phyloP scores from a whole-genome alignment of 2,329 filamentous ascomycete species.

The Diaporthe destruens region DNA sequence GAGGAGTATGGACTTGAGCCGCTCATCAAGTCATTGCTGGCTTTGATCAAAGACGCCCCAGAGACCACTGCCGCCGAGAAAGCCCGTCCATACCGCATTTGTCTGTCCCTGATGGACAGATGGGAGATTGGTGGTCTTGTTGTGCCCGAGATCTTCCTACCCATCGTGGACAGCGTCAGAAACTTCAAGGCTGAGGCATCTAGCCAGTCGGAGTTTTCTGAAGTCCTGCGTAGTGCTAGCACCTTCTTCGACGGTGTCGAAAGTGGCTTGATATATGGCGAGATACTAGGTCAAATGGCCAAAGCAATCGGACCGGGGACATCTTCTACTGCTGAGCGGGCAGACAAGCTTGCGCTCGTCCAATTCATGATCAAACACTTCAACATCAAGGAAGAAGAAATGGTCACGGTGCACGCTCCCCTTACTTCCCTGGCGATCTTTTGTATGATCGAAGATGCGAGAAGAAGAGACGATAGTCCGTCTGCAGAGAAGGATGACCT shows the following conservation, averaged over 20 bases:
- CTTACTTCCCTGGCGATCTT: constrained; percentile 76
- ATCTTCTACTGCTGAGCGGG: constrained; percentile 60
- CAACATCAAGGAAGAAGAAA: constrained; percentile 95
- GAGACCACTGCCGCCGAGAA: constrained; percentile 71
- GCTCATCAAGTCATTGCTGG: constrained; percentile 79
- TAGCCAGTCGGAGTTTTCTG: constrained; percentile 79
- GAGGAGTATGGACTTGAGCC: constrained; percentile 81
- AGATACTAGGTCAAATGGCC: constrained; percentile 77
- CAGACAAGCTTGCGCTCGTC: constrained; percentile 78
- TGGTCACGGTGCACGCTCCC: constrained; percentile 88
- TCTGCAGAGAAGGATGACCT: constrained; percentile 42
- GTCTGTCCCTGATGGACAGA: constrained; percentile 95
- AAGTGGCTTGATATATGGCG: constrained; percentile 90
- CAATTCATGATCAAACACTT: constrained; percentile 89
- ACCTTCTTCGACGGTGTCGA: constrained; percentile 98
- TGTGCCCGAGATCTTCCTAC: constrained; percentile 88
- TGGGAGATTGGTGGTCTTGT: constrained; percentile 96
- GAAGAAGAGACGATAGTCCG: constrained; percentile 50
- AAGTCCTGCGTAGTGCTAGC: constrained; percentile 92
- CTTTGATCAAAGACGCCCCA: constrained; percentile 72
- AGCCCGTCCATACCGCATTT: constrained; percentile 89
- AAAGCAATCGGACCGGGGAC: constrained; percentile 66
- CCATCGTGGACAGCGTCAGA: constrained; percentile 84
- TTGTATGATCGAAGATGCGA: constrained; percentile 69
- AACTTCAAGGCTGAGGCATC: constrained; percentile 76